Percentiles rank a stretch among this genome's conserved stretches.
These are phyloP conservation scores for Perkinsus olseni DNA, from an alignment of 169 alveolate genomes.

Conservation along the genomic window DNA sequence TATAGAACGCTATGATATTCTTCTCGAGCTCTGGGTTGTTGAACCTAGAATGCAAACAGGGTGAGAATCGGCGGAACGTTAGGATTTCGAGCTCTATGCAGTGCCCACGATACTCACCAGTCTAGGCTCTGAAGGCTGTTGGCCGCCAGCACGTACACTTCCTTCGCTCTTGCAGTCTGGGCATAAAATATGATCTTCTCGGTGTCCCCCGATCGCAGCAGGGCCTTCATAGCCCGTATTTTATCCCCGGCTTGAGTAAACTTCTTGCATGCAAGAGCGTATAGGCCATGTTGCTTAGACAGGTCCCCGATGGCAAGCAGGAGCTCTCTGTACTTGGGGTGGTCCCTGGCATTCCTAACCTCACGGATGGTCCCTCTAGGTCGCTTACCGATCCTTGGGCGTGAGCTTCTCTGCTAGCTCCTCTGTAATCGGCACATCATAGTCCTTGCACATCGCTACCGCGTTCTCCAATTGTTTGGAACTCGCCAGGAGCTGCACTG, in stretches of 20 bases:
- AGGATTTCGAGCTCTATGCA: no score
- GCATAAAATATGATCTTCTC: slow-evolving; percentile 64
- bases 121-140: slow-evolving; percentile 64
- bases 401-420: slow-evolving; percentile 44
- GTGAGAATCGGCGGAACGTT: no score
- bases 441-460: slow-evolving; percentile 43
- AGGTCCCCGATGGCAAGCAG: slow-evolving; percentile 48
- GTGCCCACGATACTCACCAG: slow-evolving; percentile 28
- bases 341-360: slow-evolving; percentile 17
- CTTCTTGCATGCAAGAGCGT: slow-evolving; percentile 59
- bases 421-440: slow-evolving; percentile 44
- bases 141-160: slow-evolving; percentile 66
- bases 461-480: slow-evolving; percentile 59
- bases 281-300: slow-evolving; percentile 56
- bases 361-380: slow-evolving; percentile 28
- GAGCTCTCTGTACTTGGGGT: slow-evolving; percentile 28
- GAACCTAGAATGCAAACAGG: slow-evolving; percentile 6
- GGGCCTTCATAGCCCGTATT: slow-evolving; percentile 66
- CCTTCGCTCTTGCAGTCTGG: slow-evolving; percentile 61
- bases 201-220: slow-evolving; percentile 60
- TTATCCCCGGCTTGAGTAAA: slow-evolving; percentile 66
- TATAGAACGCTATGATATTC: slow-evolving; percentile 63
- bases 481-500: slow-evolving; percentile 49
- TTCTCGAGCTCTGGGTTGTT: slow-evolving; percentile 61
- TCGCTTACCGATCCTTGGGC: slow-evolving; percentile 31